phyloP scores from a whole-genome alignment of 768 basidiomycete genomes.

The Collybia sordida region DNA sequence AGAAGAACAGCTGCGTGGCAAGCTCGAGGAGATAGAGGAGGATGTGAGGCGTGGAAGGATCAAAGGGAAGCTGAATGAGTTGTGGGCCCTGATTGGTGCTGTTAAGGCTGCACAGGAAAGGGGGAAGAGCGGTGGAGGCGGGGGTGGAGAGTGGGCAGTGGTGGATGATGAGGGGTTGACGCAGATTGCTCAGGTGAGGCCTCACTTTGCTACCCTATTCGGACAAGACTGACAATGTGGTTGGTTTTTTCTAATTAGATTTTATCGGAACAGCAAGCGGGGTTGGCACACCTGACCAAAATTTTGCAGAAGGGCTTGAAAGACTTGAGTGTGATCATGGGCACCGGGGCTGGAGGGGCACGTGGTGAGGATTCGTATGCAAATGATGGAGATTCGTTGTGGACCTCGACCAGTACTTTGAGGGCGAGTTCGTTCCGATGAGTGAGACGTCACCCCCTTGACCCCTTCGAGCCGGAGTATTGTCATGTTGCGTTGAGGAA shows the following conservation, averaged over 20 bases:
- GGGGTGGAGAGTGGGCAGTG: slow-evolving; percentile 69
- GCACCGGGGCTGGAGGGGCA: slow-evolving; percentile 29
- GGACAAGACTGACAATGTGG: background rate
- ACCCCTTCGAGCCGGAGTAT: too few species aligned
- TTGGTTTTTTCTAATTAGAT: slow-evolving; percentile 43
- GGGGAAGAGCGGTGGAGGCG: slow-evolving; percentile 41
- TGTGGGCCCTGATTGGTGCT: slow-evolving; percentile 84
- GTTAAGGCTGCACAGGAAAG: slow-evolving; percentile 61
- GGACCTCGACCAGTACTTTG: slow-evolving; percentile 34
- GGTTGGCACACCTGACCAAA: slow-evolving; percentile 77
- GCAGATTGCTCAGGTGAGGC: slow-evolving; percentile 66
- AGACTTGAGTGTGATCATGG: slow-evolving; percentile 67
- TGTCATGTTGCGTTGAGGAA: too few species aligned
- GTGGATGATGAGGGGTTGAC: slow-evolving; percentile 83
- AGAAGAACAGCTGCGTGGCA: slow-evolving; percentile 72
- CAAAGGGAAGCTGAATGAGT: slow-evolving; percentile 74
- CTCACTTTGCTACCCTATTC: background rate
- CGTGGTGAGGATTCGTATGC: slow-evolving; percentile 14
- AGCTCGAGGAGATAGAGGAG: slow-evolving; percentile 72
- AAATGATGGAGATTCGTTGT: slow-evolving; percentile 27
- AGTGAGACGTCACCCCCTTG: too few species aligned
- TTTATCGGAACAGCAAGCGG: slow-evolving; percentile 74
- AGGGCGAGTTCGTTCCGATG: slow-evolving; percentile 35
- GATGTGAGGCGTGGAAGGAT: slow-evolving; percentile 66
- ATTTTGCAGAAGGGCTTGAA: slow-evolving; percentile 62